Conservation (phyloP, 176 grass and related monocot genomes). For the Canna indica region DNA sequence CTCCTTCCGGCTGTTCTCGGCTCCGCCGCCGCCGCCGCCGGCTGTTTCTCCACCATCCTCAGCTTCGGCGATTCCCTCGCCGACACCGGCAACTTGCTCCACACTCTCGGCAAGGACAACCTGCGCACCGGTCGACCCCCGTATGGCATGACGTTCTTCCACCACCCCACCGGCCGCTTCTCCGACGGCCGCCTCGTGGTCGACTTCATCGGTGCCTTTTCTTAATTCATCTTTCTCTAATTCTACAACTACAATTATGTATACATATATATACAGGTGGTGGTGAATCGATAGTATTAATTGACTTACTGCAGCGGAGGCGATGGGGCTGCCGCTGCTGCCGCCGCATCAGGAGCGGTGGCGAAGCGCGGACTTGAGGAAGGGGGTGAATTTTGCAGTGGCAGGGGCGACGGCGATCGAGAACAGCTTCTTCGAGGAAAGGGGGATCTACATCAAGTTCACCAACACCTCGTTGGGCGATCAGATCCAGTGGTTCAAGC, state of each 20-base stretch:
- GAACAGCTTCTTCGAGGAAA: background rate
- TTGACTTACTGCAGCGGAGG: background rate
- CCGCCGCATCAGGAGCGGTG: background rate
- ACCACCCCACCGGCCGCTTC: constrained; percentile 6
- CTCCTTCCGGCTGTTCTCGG: background rate
- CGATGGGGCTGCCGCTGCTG: background rate
- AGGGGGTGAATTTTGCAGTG: constrained; percentile 5
- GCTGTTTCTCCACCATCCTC: background rate
- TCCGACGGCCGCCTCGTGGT: constrained; percentile 9
- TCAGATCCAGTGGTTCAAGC: constrained; percentile 13
- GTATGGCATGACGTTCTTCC: constrained; percentile 10
- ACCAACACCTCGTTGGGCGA: background rate
- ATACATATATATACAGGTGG: too few relatives aligned
- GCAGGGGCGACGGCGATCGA: background rate
- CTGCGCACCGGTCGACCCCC: background rate
- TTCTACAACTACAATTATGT: too few relatives aligned
- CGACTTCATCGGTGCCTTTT: constrained; percentile 13
- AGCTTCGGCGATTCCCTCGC: constrained; percentile 14
- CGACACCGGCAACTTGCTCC: constrained; percentile 14
- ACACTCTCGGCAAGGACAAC: background rate
- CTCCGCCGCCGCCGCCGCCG: background rate
- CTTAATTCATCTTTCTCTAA: too few relatives aligned
- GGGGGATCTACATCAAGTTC: background rate
- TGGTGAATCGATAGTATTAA: too few relatives aligned
- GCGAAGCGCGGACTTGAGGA: background rate